These are phyloP conservation scores for Botrytis tulipae DNA, from an alignment of 2,329 filamentous ascomycete genomes.

Conservation along the genomic window DNA sequence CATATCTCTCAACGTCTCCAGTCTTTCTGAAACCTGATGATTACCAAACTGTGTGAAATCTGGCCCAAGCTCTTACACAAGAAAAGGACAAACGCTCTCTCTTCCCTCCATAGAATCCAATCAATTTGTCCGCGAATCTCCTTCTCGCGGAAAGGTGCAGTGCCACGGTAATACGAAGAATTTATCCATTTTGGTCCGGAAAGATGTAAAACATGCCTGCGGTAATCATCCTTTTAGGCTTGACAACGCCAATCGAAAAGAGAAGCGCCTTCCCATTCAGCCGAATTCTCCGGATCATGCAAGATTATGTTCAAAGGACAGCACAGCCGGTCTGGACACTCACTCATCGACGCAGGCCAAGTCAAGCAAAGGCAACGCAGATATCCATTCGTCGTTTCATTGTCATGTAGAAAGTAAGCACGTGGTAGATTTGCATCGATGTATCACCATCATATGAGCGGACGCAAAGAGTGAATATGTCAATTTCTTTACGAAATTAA, in stretches of 20 bases:
- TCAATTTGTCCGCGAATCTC: not conserved
- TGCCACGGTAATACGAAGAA: not conserved
- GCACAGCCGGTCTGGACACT: not conserved
- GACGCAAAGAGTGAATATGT: not conserved
- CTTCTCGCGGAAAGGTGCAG: not conserved
- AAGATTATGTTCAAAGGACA: slow-evolving; percentile 8
- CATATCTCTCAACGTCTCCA: not conserved
- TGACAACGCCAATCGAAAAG: not conserved
- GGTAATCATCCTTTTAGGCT: slow-evolving; percentile 3
- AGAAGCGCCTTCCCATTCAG: not conserved
- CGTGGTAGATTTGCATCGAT: not conserved
- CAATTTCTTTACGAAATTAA: not conserved
- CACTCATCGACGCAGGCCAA: not conserved
- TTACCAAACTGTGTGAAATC: not conserved
- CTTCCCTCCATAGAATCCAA: not conserved
- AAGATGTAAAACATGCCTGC: slow-evolving; percentile 8
- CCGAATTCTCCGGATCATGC: slow-evolving; percentile 16
- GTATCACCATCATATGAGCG: not conserved
- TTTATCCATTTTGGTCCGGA: not conserved
- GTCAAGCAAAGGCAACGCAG: not conserved
- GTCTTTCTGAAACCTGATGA: not conserved
- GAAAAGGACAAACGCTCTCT: not conserved
- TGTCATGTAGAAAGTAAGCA: not conserved
- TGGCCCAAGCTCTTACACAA: not conserved
- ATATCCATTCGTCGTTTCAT: not conserved